These are phyloP conservation scores for Ceratocystis eucalypticola DNA, from an alignment of 2,329 filamentous ascomycete genomes.

Conservation along the genomic window DNA sequence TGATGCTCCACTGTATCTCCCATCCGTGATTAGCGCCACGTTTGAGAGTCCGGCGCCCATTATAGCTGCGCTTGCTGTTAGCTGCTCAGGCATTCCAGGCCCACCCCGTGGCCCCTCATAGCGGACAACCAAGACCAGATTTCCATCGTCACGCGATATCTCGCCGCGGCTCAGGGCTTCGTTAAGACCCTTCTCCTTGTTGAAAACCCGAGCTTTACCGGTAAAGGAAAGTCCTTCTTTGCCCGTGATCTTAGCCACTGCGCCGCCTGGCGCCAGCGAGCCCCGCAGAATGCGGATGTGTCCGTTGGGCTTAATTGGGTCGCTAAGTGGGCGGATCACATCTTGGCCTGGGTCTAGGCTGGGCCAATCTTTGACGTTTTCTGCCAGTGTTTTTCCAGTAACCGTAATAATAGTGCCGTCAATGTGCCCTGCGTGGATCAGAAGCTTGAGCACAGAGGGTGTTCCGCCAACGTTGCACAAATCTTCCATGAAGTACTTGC, in stretches of 20 bases:
- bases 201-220: constrained; percentile 68
- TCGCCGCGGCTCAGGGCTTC: constrained; percentile 58
- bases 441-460: constrained; percentile 70
- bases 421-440: constrained; percentile 61
- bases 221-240: constrained; percentile 79
- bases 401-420: constrained; percentile 69
- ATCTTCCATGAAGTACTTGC: constrained; percentile 78
- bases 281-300: constrained; percentile 81
- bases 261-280: constrained; percentile 76
- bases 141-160: constrained; percentile 44
- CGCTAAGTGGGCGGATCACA: constrained; percentile 63
- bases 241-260: constrained; percentile 91
- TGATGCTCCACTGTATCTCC: constrained; percentile 72
- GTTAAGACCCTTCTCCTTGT: constrained; percentile 73
- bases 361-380: constrained; percentile 68
- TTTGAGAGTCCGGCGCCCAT: constrained; percentile 85
- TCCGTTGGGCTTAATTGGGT: constrained; percentile 66
- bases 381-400: constrained; percentile 68
- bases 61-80: constrained; percentile 75
- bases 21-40: constrained; percentile 83
- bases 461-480: constrained; percentile 76
- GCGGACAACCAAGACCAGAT: constrained; percentile 77
- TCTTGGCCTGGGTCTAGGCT: constrained; percentile 64
- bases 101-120: constrained; percentile 92
- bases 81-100: constrained; percentile 90